Conservation (phyloP, 2,329 filamentous ascomycete genomes). For the Lachnellula cervina region DNA sequence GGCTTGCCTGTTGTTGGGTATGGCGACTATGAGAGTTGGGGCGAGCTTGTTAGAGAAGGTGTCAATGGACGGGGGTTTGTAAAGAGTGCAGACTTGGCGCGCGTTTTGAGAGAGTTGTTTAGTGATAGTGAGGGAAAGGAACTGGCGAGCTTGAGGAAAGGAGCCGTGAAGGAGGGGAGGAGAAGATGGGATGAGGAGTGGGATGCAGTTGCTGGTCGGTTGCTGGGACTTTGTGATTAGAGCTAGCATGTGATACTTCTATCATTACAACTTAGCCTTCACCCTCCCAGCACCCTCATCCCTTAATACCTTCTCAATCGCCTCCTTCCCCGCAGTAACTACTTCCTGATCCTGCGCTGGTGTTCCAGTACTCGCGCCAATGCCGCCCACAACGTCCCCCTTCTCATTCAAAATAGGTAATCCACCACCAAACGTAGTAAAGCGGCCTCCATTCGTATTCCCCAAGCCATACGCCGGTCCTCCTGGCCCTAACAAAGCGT, state of each 20-base stretch:
- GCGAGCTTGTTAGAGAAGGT: slow-evolving; percentile 83
- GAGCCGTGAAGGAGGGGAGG: slow-evolving; percentile 68
- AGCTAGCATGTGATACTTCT: background rate
- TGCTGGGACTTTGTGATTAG: slow-evolving; percentile 51
- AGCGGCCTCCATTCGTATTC: slow-evolving; percentile 47
- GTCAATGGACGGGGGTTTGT: slow-evolving; percentile 83
- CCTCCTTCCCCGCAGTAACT: slow-evolving; percentile 47
- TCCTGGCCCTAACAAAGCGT: background rate
- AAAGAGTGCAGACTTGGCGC: slow-evolving; percentile 60
- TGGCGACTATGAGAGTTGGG: slow-evolving; percentile 79
- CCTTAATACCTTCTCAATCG: slow-evolving; percentile 32
- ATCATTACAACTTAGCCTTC: slow-evolving; percentile 37
- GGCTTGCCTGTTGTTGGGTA: slow-evolving; percentile 89
- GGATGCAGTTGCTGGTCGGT: slow-evolving; percentile 71
- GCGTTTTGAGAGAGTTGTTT: slow-evolving; percentile 62
- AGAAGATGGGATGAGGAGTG: slow-evolving; percentile 90
- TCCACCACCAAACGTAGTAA: slow-evolving; percentile 50
- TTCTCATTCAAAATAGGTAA: slow-evolving; percentile 43
- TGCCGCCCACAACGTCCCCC: slow-evolving; percentile 46
- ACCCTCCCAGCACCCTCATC: slow-evolving; percentile 31
- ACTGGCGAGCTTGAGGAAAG: slow-evolving; percentile 57
- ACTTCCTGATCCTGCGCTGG: slow-evolving; percentile 50
- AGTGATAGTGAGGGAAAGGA: slow-evolving; percentile 43
- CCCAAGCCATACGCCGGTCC: slow-evolving; percentile 33
- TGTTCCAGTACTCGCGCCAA: slow-evolving; percentile 51